phyloP scores from a whole-genome alignment of 169 alveolate genomes.

The Plasmodium vivax region DNA sequence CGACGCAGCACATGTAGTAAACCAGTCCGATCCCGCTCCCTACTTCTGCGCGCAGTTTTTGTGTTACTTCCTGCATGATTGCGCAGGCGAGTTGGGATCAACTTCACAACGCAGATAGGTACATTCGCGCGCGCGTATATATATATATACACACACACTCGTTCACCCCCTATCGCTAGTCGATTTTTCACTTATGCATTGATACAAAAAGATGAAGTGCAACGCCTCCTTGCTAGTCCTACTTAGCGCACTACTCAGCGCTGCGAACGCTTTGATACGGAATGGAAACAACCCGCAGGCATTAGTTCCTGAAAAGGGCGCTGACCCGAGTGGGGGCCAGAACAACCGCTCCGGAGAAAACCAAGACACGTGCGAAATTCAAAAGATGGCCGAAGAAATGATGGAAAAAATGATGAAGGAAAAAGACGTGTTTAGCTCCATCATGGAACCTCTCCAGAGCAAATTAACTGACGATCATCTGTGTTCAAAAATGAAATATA shows the following conservation, averaged over 20 bases:
- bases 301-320: constrained; percentile 14
- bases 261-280: constrained; percentile 19
- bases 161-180: neutral
- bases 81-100: neutral
- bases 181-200: neutral
- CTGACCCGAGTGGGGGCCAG: neutral
- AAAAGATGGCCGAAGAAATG: constrained; percentile 74
- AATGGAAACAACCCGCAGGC: constrained; percentile 29
- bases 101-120: neutral
- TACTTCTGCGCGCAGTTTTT: neutral
- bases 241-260: constrained; percentile 4
- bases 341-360: neutral
- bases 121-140: neutral
- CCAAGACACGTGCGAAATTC: constrained; percentile 35
- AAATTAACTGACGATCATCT: constrained; percentile 30
- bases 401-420: constrained; percentile 57
- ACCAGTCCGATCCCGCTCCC: neutral
- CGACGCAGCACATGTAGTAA: constrained; percentile 1
- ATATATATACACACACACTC: neutral
- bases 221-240: constrained; percentile 15
- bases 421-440: constrained; percentile 39
- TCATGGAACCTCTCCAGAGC: constrained; percentile 58
- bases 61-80: neutral
- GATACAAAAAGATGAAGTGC: constrained; percentile 43
- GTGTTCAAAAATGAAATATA: constrained; percentile 33